Evolutionary conservation across 2,329 filamentous ascomycete species (phyloP), one percentile per base, ranked within the genome.

Genomic region (Diaporthe ampelina): DNA sequence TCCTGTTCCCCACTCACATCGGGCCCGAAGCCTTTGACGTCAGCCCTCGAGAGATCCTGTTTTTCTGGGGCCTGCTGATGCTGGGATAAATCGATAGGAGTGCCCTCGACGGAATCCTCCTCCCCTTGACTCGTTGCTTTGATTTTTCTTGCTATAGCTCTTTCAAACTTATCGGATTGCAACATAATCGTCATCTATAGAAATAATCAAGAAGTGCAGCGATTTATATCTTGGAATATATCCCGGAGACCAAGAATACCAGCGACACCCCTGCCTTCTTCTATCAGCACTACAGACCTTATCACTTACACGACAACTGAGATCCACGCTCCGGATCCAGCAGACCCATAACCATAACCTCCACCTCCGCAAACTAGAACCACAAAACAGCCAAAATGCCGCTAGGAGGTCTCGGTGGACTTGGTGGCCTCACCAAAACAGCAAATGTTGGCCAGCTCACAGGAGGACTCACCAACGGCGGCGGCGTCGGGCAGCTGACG

Each of bases 1-100:
- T 72, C 32, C 13, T 61, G 32, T 37, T 61, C 69, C 57, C 57
- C 57, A 63, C 43, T 19, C 29, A 52, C 57, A 59, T 57, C 52
- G 54, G 52, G 43, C 24, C 67, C 67, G 67, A 58, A 70, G 67
- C 67, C 67, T 58, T 70, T 76, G 74, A 76, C 74, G 74, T 76
- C 74, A 76, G 72, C 56, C 56, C 61, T 74, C 37, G 54, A 63
- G 58, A 76, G 61, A 74, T 76, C 74, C 74, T 74, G 74, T 76
- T 76, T 76, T 74, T 43, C 37, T 50, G 45, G 54, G 19, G 40
- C n/a, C 32, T 37, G 32, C 68, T 69, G 68, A 61, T 65, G 72
- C 59, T 74, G 72, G 71, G 56, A 74, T 75, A 63, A 52, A 73
- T 43, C 54, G 43, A 43, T 50, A 19, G 63, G 48, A 54, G n/a